phyloP scores from a whole-genome alignment of 2,329 filamentous ascomycete genomes.

The Penicillium sp. region DNA sequence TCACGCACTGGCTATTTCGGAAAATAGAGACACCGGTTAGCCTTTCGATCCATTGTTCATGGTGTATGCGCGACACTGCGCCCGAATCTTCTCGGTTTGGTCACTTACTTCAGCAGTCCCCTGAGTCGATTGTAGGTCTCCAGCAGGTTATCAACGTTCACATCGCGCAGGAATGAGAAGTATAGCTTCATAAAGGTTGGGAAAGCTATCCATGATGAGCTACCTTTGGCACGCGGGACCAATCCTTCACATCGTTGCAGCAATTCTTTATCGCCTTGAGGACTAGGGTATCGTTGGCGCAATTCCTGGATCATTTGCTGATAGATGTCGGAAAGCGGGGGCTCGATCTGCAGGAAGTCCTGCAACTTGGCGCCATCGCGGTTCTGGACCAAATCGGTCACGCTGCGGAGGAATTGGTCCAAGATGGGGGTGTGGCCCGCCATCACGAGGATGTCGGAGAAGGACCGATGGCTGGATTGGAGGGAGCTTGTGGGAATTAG shows the following conservation, averaged over 20 bases:
- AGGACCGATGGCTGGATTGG: neutral
- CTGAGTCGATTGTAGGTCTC: conserved; percentile 73
- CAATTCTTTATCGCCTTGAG: conserved; percentile 55
- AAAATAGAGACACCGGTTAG: neutral
- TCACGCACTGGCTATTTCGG: conserved; percentile 68
- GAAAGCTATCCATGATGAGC: conserved; percentile 73
- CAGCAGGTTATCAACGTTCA: conserved; percentile 72
- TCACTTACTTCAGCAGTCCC: conserved; percentile 68
- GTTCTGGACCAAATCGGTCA: conserved; percentile 60
- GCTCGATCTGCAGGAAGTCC: conserved; percentile 72
- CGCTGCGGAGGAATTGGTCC: conserved; percentile 65
- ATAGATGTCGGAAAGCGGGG: conserved; percentile 66
- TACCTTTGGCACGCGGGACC: conserved; percentile 63
- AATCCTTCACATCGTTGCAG: conserved; percentile 59
- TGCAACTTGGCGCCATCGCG: conserved; percentile 66
- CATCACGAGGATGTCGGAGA: conserved; percentile 12
- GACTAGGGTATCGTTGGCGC: conserved; percentile 53
- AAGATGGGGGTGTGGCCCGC: conserved; percentile 58
- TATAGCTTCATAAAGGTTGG: conserved; percentile 78
- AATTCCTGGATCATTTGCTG: conserved; percentile 67
- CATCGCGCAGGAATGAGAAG: conserved; percentile 75
- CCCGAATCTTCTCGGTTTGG: neutral
- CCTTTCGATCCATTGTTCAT: neutral
- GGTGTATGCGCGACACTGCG: neutral
- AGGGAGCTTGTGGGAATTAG: neutral